phyloP scores from a whole-genome alignment of 2,329 filamentous ascomycete genomes.

The Pleurostoma richardsiae region DNA sequence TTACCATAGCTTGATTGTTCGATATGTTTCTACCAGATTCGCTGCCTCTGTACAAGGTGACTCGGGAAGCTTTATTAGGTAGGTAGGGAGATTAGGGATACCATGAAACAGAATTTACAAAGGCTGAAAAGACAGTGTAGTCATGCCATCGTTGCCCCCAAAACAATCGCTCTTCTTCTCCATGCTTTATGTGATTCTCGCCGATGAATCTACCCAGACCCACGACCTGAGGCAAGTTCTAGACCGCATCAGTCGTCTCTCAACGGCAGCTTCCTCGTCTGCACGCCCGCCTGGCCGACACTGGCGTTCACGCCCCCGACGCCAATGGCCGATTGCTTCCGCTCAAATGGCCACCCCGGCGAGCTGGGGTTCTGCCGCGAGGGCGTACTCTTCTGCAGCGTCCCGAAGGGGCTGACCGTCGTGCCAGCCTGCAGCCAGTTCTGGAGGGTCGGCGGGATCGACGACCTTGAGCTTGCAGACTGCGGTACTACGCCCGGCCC shows the following conservation, averaged over 20 bases:
- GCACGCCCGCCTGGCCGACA: constrained; percentile 5
- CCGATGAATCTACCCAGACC: no score
- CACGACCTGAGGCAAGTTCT: no score
- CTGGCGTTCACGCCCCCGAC: constrained; percentile 10
- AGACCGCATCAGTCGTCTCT: background rate
- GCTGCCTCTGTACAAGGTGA: no score
- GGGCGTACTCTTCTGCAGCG: constrained; percentile 11
- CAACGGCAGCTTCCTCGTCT: constrained; percentile 6
- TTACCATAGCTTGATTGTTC: no score
- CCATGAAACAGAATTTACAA: no score
- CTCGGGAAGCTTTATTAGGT: no score
- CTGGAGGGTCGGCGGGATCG: constrained; percentile 19
- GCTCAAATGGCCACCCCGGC: constrained; percentile 7
- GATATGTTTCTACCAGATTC: no score
- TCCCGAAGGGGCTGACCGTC: constrained; percentile 27
- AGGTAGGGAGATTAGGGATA: no score
- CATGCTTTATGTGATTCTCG: no score
- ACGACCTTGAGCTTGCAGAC: constrained; percentile 7
- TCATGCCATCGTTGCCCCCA: no score
- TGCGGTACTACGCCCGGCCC: constrained; percentile 2
- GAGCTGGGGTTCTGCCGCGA: background rate
- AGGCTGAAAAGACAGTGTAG: no score
- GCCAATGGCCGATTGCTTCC: constrained; percentile 2
- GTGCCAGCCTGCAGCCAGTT: constrained; percentile 24
- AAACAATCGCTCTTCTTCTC: no score